Evolutionary conservation across 169 alveolate genomes (phyloP), one percentile per base, ranked within the genome.

Genomic region (Eimeria necatrix): DNA sequence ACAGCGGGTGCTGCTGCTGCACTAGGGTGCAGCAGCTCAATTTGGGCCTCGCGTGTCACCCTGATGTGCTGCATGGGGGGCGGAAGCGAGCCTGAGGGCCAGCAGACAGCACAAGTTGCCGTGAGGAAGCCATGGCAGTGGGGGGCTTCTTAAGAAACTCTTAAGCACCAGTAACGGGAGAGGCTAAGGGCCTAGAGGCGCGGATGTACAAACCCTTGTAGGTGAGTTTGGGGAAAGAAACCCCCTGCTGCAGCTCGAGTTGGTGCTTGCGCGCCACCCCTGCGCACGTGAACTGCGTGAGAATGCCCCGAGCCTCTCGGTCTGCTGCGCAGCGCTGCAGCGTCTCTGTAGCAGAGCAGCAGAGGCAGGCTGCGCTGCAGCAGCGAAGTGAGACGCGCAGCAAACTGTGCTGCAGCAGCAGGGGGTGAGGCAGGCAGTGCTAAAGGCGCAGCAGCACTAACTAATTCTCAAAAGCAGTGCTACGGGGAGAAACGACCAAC

Each of bases 191-290:
- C 12, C 74, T 51, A 18, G 56, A 20, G 16, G 89, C 41, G 70
- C 3, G 26, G 12, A 3, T 10, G 61, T 49, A 49, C 90, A 81
- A 1, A 91, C 95, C 95, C 53, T 91, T 91, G 84, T 91, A 91
- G 3, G 53, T 74, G 52, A 51, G 51, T 20, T 78, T 74, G 0
- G 95, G 95, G 56, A 91, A 91, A 53, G 95, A 76, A 12, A 91
- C 86, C n/a, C 22, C 89, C 70, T 78, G 73, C 41, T 48, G 91
- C 7, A 91, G 95, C 20, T 24, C 59, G 26, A 91, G 91, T 59
- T 52, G 26, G 74, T 91, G 86, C 91, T 91, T 91, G n/a, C 81
- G 81, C 22, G 85, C 51, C n/a, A 91, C 95, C 26, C 91, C 95
- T 4, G 95, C 90, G 18, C 86, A 48, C 0, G 95, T 49, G 64